Conservation (phyloP, 2,329 filamentous ascomycete genomes). For the Paracorniculantispora psalliotae region DNA sequence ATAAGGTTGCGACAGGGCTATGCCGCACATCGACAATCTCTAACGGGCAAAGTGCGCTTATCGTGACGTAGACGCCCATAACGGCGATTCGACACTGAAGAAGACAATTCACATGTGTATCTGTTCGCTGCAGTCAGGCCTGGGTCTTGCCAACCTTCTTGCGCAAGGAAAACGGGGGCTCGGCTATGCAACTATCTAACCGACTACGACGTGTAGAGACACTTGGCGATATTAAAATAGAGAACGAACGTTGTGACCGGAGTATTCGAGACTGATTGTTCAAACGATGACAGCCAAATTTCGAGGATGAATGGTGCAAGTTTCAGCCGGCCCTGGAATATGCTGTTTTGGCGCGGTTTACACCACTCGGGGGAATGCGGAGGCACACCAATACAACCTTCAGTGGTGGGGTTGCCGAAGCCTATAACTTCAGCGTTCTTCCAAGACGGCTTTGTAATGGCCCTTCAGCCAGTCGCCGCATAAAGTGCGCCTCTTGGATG, state of each 20-base stretch:
- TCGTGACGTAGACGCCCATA: neutral
- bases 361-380: neutral
- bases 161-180: too few relatives aligned
- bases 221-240: too few relatives aligned
- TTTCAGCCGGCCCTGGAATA: neutral
- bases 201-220: too few relatives aligned
- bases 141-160: too few relatives aligned
- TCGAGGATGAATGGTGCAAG: neutral
- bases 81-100: too few relatives aligned
- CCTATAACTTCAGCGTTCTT: neutral
- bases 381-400: neutral
- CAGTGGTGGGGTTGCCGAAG: neutral
- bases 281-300: neutral
- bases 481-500: too few relatives aligned
- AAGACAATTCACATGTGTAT: too few relatives aligned
- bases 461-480: neutral
- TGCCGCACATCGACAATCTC: neutral
- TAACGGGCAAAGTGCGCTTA: neutral
- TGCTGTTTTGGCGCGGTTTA: neutral
- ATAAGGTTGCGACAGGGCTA: slow-evolving; percentile 2
- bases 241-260: too few relatives aligned
- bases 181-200: too few relatives aligned
- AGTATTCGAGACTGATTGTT: too few relatives aligned
- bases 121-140: too few relatives aligned
- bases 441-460: neutral